Percentiles rank a stretch among this genome's conserved stretches.
Evolutionary conservation across 805 yeast genomes (phyloP).

Genomic region (Candida khao-thaluensis): DNA sequence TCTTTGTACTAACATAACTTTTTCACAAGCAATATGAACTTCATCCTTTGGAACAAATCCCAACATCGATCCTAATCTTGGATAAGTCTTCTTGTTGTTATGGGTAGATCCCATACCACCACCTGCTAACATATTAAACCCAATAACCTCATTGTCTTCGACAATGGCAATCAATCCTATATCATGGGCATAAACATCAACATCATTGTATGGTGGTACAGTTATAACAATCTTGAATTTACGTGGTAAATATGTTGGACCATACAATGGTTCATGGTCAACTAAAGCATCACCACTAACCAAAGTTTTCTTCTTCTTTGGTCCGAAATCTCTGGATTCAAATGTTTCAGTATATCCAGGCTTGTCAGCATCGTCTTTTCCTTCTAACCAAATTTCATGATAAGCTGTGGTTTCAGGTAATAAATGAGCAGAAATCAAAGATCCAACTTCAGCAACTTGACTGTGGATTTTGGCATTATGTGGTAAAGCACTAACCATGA

Average conservation of each 20-base stretch:
- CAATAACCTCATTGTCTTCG: constrained; percentile 62
- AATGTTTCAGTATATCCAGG: constrained; percentile 62
- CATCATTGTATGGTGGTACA: constrained; percentile 95
- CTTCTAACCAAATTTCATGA: constrained; percentile 95
- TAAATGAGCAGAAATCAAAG: constrained; percentile 72
- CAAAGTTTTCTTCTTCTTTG: constrained; percentile 73
- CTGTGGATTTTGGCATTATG: constrained; percentile 76
- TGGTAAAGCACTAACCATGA: constrained; percentile 89
- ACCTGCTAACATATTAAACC: constrained; percentile 88
- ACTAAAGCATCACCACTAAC: constrained; percentile 86
- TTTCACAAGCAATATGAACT: constrained; percentile 78
- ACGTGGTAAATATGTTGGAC: constrained; percentile 86
- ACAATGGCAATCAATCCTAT: constrained; percentile 89
- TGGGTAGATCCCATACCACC: constrained; percentile 99
- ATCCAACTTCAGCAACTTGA: constrained; percentile 65
- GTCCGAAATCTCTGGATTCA: constrained; percentile 70
- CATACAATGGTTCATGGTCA: constrained; percentile 83
- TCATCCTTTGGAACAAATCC: constrained; percentile 73
- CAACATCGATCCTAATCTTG: constrained; percentile 86
- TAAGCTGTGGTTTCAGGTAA: constrained; percentile 92
- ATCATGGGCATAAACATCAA: constrained; percentile 94
- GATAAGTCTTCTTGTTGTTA: constrained; percentile 94
- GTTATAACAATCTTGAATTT: constrained; percentile 93
- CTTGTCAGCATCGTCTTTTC: constrained; percentile 71
- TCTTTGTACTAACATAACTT: constrained; percentile 90